These are phyloP conservation scores for Endogone sp. DNA, from an alignment of 192 early-diverging fungal species.

Conservation along the genomic window DNA sequence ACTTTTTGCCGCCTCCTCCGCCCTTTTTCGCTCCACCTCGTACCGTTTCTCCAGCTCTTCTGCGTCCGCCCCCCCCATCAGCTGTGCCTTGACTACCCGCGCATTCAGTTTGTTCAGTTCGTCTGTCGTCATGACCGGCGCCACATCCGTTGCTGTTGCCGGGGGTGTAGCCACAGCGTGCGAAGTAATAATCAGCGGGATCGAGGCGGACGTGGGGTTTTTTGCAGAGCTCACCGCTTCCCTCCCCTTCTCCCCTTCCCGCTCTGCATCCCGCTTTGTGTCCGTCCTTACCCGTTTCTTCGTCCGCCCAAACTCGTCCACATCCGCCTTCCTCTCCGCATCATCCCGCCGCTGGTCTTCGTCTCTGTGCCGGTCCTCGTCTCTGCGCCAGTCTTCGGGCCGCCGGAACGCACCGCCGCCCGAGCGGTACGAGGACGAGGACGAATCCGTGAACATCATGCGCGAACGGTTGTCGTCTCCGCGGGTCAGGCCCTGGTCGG, in stretches of 20 bases:
- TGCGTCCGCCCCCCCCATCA: slow-evolving; percentile 61
- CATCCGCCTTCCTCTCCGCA: slow-evolving; percentile 3
- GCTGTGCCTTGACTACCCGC: slow-evolving; percentile 72
- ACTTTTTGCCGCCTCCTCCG: slow-evolving; percentile 18
- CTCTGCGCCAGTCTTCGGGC: slow-evolving; percentile 1
- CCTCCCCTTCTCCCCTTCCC: not conserved
- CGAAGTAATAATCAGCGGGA: slow-evolving; percentile 15
- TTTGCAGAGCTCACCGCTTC: not conserved
- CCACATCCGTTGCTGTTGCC: not conserved
- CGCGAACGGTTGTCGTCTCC: slow-evolving; percentile 7
- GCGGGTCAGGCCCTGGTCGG: no score
- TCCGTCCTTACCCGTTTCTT: slow-evolving; percentile 6
- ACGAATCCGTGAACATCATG: slow-evolving; percentile 26
- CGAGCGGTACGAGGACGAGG: not conserved
- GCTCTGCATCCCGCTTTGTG: not conserved
- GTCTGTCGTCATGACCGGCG: slow-evolving; percentile 40
- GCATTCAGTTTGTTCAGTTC: slow-evolving; percentile 87
- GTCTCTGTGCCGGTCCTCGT: no score
- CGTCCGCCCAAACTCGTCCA: slow-evolving; percentile 30
- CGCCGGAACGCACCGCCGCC: slow-evolving; percentile 1
- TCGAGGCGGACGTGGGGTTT: not conserved
- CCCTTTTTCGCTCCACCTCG: slow-evolving; percentile 50
- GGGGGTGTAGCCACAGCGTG: slow-evolving; percentile 11
- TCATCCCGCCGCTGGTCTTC: not conserved
- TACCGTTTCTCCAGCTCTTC: slow-evolving; percentile 69